phyloP scores from a whole-genome alignment of 2,329 filamentous ascomycete species.

The Hypoxylon sp. region DNA sequence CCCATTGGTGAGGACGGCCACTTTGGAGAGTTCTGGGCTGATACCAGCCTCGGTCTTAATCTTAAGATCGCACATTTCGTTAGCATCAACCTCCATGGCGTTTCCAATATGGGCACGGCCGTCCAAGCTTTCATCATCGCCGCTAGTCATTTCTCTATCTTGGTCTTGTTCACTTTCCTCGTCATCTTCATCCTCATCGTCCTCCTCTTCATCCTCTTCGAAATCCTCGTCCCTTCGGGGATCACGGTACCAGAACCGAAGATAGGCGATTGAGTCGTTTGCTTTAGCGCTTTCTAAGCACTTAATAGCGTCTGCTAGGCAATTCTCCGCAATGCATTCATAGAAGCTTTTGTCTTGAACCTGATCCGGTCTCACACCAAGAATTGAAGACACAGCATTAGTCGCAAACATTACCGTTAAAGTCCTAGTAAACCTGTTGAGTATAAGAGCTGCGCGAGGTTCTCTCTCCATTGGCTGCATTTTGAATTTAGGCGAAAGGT shows the following conservation, averaged over 20 bases:
- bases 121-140: slow-evolving; percentile 58
- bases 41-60: slow-evolving; percentile 57
- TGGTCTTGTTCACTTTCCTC: slow-evolving; percentile 59
- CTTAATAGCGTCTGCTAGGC: slow-evolving; percentile 80
- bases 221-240: slow-evolving; percentile 72
- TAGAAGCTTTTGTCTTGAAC: slow-evolving; percentile 87
- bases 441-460: slow-evolving; percentile 84
- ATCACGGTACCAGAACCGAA: slow-evolving; percentile 87
- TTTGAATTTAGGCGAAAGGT: slow-evolving; percentile 85
- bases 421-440: slow-evolving; percentile 88
- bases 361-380: slow-evolving; percentile 78
- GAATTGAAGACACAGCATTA: slow-evolving; percentile 79
- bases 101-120: slow-evolving; percentile 63
- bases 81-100: slow-evolving; percentile 60
- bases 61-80: slow-evolving; percentile 48
- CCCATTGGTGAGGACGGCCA: slow-evolving; percentile 34
- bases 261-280: slow-evolving; percentile 91
- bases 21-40: slow-evolving; percentile 55
- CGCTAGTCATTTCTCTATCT: slow-evolving; percentile 51
- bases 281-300: slow-evolving; percentile 89
- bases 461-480: slow-evolving; percentile 77
- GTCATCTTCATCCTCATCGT: slow-evolving; percentile 62
- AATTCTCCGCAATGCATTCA: slow-evolving; percentile 85
- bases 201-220: slow-evolving; percentile 58
- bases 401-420: slow-evolving; percentile 90